A percentile compares a stretch with the other conserved stretches of the same genome.
These are phyloP conservation scores for Phytopythium ostracodes DNA, from an alignment of 352 stramenopile species.

Conservation along the genomic window DNA sequence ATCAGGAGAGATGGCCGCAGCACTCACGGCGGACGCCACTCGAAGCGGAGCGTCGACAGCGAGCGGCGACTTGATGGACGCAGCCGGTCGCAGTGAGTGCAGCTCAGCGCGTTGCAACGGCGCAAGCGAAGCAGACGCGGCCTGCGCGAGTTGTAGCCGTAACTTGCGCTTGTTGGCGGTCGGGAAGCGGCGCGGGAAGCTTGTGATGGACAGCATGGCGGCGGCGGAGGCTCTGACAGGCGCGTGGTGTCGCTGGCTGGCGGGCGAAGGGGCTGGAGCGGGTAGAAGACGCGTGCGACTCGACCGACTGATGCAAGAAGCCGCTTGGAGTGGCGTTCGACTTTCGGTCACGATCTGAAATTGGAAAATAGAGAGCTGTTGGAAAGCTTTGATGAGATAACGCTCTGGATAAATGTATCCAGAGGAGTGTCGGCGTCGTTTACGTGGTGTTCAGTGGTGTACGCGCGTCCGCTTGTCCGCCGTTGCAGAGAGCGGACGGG, in stretches of 20 bases:
- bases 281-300: neutral
- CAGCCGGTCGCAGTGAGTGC: neutral
- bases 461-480: neutral
- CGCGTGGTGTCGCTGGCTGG: neutral
- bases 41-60: neutral
- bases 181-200: slow-evolving; percentile 75
- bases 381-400: neutral
- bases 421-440: neutral
- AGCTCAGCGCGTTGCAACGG: slow-evolving; percentile 11
- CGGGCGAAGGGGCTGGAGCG: slow-evolving; percentile 6
- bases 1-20: neutral
- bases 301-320: neutral
- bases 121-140: slow-evolving; percentile 8
- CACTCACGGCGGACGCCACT: slow-evolving; percentile 3
- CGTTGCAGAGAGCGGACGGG: neutral
- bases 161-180: slow-evolving; percentile 67
- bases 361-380: neutral
- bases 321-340: neutral
- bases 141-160: slow-evolving; percentile 10
- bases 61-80: neutral
- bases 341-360: neutral
- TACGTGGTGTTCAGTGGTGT: too few species aligned
- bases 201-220: slow-evolving; percentile 76
- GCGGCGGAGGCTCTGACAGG: neutral
- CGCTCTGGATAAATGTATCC: neutral